phyloP scores from a whole-genome alignment of 495 filamentous ascomycete species.

The Penicillium psychrofluorescens region DNA sequence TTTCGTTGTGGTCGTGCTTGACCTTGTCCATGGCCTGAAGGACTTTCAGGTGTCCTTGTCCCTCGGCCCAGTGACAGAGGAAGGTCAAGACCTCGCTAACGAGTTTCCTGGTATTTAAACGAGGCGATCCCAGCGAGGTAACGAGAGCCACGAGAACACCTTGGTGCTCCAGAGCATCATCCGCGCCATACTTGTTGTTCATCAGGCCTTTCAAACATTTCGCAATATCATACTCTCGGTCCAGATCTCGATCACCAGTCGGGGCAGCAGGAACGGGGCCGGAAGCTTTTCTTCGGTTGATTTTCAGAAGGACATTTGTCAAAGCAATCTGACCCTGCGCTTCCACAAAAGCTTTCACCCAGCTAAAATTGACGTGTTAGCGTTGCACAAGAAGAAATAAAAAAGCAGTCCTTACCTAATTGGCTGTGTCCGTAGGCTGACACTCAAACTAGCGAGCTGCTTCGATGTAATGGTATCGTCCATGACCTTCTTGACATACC shows the following conservation, averaged over 20 bases:
- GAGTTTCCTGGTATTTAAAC: constrained; percentile 86
- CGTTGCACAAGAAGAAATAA: not conserved
- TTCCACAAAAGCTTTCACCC: constrained; percentile 95
- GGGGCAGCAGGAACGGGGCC: constrained; percentile 63
- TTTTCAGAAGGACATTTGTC: constrained; percentile 86
- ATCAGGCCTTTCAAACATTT: constrained; percentile 96
- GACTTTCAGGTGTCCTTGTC: constrained; percentile 91
- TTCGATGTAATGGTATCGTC: constrained; percentile 89
- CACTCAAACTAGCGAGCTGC: constrained; percentile 82
- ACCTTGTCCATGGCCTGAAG: constrained; percentile 88
- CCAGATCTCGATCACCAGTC: constrained; percentile 73
- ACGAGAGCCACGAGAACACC: constrained; percentile 83
- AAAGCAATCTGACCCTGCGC: constrained; percentile 95
- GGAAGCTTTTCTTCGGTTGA: constrained; percentile 76
- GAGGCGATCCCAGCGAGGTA: constrained; percentile 79
- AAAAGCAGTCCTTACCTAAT: constrained; percentile 51
- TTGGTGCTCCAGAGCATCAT: constrained; percentile 89
- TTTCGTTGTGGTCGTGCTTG: constrained; percentile 84
- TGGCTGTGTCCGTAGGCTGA: constrained; percentile 90
- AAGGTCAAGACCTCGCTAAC: constrained; percentile 97
- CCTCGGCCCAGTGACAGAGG: constrained; percentile 90
- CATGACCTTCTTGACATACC: constrained; percentile 97
- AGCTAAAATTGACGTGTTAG: constrained; percentile 35
- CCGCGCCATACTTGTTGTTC: constrained; percentile 98
- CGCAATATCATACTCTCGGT: constrained; percentile 94